Percentiles rank a stretch among this genome's conserved stretches.
phyloP scores from a whole-genome alignment of 805 yeast genomes.

The Candida insectalens region DNA sequence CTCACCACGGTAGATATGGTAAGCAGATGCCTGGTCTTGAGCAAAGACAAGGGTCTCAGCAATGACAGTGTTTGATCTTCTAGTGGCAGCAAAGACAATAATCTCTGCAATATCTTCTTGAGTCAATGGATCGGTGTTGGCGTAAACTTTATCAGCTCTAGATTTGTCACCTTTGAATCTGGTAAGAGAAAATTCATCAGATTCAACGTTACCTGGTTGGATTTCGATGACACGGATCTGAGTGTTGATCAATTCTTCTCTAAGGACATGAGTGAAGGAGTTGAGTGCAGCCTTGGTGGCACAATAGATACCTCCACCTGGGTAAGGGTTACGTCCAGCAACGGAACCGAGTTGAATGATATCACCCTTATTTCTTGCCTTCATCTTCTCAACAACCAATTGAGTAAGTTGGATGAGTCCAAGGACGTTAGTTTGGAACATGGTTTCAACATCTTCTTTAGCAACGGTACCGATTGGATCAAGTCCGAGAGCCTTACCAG shows the following conservation, averaged over 20 bases:
- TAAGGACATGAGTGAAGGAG: constrained; percentile 58
- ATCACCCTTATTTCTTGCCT: constrained; percentile 60
- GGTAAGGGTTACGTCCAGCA: constrained; percentile 74
- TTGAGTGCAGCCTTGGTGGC: constrained; percentile 67
- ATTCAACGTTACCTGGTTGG: constrained; percentile 74
- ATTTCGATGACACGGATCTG: constrained; percentile 61
- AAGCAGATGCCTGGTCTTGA: constrained; percentile 73
- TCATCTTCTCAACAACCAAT: constrained; percentile 61
- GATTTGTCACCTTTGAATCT: constrained; percentile 54
- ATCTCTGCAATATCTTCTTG: constrained; percentile 72
- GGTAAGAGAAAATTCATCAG: constrained; percentile 56
- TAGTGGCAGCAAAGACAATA: constrained; percentile 55
- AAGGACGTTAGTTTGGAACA: constrained; percentile 81
- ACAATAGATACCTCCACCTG: constrained; percentile 72
- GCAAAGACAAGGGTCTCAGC: constrained; percentile 83
- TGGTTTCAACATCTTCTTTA: constrained; percentile 54
- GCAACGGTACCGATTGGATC: constrained; percentile 66
- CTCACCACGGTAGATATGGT: constrained; percentile 37
- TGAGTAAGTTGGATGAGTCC: constrained; percentile 83
- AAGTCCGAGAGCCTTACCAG: constrained; percentile 73
- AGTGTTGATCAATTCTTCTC: constrained; percentile 44
- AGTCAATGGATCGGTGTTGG: constrained; percentile 57
- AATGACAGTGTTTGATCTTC: constrained; percentile 62
- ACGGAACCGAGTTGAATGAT: constrained; percentile 69
- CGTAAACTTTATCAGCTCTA: constrained; percentile 56